Evolutionary conservation across 345 rosid species (phyloP).

Genomic region (Gossypium turneri): DNA sequence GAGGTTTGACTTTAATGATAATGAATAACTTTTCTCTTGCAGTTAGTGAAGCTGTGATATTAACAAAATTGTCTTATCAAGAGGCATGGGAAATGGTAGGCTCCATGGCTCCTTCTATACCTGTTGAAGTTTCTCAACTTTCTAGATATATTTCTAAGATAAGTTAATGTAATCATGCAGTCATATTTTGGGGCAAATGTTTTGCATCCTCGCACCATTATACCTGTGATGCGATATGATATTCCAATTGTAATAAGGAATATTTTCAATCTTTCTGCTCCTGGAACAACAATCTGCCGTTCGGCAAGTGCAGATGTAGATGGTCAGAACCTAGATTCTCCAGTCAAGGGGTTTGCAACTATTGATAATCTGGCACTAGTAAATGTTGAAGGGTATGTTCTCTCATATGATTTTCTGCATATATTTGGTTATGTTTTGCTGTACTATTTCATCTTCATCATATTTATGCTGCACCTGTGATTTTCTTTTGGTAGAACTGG

Average conservation of each 20-base stretch:
- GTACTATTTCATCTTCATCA: not conserved
- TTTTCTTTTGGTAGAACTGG: conserved; percentile 64
- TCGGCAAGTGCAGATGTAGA: conserved; percentile 45
- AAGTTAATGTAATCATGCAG: conserved; percentile 48
- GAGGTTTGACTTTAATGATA: conserved; percentile 16
- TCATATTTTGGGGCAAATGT: conserved; percentile 99
- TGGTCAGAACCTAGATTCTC: conserved; percentile 42
- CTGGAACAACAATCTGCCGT: conserved; percentile 85
- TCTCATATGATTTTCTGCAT: conserved; percentile 9
- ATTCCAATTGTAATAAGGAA: conserved; percentile 95
- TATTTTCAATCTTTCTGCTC: conserved; percentile 79
- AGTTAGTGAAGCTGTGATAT: conserved; percentile 95
- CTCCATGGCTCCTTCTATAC: conserved; percentile 20
- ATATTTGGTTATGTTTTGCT: not conserved
- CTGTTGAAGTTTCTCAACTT: conserved; percentile 15
- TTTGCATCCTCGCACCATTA: conserved; percentile 96
- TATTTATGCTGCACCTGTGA: not conserved
- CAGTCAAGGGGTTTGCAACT: conserved; percentile 94
- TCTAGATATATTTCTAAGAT: conserved; percentile 19
- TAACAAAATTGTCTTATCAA: conserved; percentile 86
- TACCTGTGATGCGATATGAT: conserved; percentile 89
- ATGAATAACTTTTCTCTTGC: conserved; percentile 25
- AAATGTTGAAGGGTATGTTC: conserved; percentile 94
- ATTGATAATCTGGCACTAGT: conserved; percentile 94
- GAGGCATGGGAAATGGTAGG: conserved; percentile 99